Evolutionary conservation across 345 rosid genomes (phyloP), one percentile per base, ranked within the genome.

Genomic region (Firmiana major): DNA sequence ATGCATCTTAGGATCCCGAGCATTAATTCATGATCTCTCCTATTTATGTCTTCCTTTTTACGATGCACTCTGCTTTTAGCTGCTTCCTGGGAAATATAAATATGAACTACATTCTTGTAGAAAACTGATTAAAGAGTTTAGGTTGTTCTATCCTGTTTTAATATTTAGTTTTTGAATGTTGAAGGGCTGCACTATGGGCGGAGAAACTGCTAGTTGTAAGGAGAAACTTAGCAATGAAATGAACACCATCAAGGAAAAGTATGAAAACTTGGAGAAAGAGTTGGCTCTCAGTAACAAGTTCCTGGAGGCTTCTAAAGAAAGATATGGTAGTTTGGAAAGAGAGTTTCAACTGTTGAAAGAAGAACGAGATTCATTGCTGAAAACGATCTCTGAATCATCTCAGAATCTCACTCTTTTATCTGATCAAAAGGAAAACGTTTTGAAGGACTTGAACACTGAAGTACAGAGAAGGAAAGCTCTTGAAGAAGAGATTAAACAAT

Each of bases 401-500:
- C 82, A 77, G 79, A 90, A 84, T 59, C 82, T 89, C 54, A 79
- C 85, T 48, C 46, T 75, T 76, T 83, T 82, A 63, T 82, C 82
- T 9, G 76, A 79, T 74, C 88, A 87, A 76, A 90, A 89, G 87
- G 97, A 92, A 71, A 89, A 85, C 75, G 81, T 82, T 58, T 81
- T 88, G 86, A 89, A 84, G 77, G 92, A 90, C 73, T 80, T 92
- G 75, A 87, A 84, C 75, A 67, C 57, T 51, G 93, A 92, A 90
- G 83, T 85, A n/a, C 84, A 75, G 78, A 83, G 90, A 78, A 90
- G 92, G 82, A 90, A 85, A 77, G 80, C 78, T 75, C 85, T 95
- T 2, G 91, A 90, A 79, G 93, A 88, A 81, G 92, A 93, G 85
- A 84, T 93, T 22, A 92, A 90, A 86, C 85, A 88, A 74, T 86